These are phyloP conservation scores for Vanrija humicola DNA, from an alignment of 1,284 basidiomycete genomes.

Conservation along the genomic window DNA sequence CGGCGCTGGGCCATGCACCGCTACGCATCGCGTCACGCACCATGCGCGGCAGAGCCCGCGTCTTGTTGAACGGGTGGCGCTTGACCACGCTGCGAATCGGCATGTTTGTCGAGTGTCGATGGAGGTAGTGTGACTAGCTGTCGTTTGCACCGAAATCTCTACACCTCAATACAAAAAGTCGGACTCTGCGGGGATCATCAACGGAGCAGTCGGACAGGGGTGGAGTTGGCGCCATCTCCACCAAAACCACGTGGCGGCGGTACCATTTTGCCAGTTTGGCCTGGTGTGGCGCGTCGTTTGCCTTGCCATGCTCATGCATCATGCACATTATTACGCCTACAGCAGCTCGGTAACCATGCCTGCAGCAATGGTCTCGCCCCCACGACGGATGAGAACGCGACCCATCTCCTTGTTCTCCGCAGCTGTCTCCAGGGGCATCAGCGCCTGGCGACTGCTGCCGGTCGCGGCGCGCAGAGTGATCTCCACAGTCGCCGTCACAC, in stretches of 20 bases:
- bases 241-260: constrained; percentile 2
- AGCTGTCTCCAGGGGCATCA: constrained; percentile 82
- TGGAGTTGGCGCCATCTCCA: not conserved
- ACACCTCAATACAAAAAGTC: constrained; percentile 8
- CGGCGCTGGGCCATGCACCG: too few species aligned
- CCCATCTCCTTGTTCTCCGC: constrained; percentile 96
- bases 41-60: constrained; percentile 46
- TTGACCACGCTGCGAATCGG: constrained; percentile 9
- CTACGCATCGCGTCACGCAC: constrained; percentile 18
- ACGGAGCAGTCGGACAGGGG: too few species aligned
- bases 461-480: constrained; percentile 62
- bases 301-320: not conserved
- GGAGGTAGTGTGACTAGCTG: not conserved
- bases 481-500: constrained; percentile 76
- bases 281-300: too few species aligned
- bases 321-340: not conserved
- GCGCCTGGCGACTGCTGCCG: constrained; percentile 54
- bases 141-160: not conserved
- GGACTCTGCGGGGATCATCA: not conserved
- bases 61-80: constrained; percentile 31
- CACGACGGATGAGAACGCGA: constrained; percentile 75
- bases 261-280: too few species aligned
- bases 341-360: constrained; percentile 51
- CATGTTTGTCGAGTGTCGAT: constrained; percentile 11
- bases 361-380: constrained; percentile 91